A percentile compares a stretch with the other conserved stretches of the same genome.
phyloP scores from a whole-genome alignment of 169 alveolate species.

The Plasmodium relictum region DNA sequence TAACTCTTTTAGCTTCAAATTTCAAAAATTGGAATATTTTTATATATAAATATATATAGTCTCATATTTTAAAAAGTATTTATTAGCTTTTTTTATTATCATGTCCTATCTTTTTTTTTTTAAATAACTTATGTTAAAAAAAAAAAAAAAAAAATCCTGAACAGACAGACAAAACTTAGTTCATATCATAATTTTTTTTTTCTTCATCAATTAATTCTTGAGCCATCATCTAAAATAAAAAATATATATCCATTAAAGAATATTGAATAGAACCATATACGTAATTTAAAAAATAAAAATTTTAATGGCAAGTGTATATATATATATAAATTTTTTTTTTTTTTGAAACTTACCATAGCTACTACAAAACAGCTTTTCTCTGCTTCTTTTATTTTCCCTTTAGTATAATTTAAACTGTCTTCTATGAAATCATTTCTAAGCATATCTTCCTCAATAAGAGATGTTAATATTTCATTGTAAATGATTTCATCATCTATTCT shows the following conservation, averaged over 20 bases:
- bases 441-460: constrained; percentile 69
- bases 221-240: constrained; percentile 72
- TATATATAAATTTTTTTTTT: constrained; percentile 16
- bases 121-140: constrained; percentile 50
- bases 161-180: constrained; percentile 34
- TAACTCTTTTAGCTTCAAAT: constrained; percentile 10
- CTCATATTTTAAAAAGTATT: background rate
- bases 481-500: constrained; percentile 43
- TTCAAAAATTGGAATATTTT: constrained; percentile 17
- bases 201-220: constrained; percentile 71
- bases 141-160: constrained; percentile 65
- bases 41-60: constrained; percentile 10
- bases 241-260: constrained; percentile 6
- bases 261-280: constrained; percentile 12
- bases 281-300: background rate
- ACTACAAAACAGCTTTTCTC: constrained; percentile 68
- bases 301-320: background rate
- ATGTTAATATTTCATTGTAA: constrained; percentile 62
- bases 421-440: constrained; percentile 71
- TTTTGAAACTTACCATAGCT: constrained; percentile 49
- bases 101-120: constrained; percentile 22
- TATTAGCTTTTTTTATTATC: constrained; percentile 10
- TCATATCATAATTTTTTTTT: constrained; percentile 41
- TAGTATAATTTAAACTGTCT: constrained; percentile 51
- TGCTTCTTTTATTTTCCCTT: constrained; percentile 72